Conservation (phyloP, 2,329 filamentous ascomycete species). For the Paracoccidioides brasiliensis region DNA sequence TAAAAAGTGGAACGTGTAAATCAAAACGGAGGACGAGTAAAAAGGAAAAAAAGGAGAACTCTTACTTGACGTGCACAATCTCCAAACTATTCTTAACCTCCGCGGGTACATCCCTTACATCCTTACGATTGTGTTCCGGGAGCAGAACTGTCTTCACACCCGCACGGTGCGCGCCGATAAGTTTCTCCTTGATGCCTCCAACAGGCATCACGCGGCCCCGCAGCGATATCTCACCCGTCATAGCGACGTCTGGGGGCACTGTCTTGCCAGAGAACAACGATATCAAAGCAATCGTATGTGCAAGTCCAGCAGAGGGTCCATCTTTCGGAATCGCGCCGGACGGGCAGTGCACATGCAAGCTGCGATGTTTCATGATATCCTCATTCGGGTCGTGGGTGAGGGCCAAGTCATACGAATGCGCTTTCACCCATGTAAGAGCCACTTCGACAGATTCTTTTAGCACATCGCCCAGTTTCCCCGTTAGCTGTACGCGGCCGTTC, state of each 20-base stretch:
- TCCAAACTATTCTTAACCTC: conserved; percentile 80
- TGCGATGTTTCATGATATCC: conserved; percentile 91
- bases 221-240: conserved; percentile 74
- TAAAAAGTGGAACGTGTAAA: conserved; percentile 4
- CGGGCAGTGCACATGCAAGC: conserved; percentile 91
- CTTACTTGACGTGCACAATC: conserved; percentile 80
- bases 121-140: conserved; percentile 79
- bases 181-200: conserved; percentile 96
- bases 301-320: conserved; percentile 68
- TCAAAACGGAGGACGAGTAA: background rate
- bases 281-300: conserved; percentile 86
- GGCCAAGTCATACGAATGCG: conserved; percentile 82
- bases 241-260: conserved; percentile 83
- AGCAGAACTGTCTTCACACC: conserved; percentile 90
- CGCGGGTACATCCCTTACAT: conserved; percentile 75
- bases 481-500: conserved; percentile 80
- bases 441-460: conserved; percentile 96
- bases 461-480: conserved; percentile 90
- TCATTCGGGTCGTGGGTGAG: conserved; percentile 66
- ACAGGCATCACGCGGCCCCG: conserved; percentile 85
- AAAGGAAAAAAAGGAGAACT: conserved; percentile 12
- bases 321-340: conserved; percentile 93
- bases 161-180: conserved; percentile 84
- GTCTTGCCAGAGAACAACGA: conserved; percentile 75
- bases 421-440: conserved; percentile 91